phyloP scores from a whole-genome alignment of 345 rosid genomes.

The Eucalyptus paniculata region DNA sequence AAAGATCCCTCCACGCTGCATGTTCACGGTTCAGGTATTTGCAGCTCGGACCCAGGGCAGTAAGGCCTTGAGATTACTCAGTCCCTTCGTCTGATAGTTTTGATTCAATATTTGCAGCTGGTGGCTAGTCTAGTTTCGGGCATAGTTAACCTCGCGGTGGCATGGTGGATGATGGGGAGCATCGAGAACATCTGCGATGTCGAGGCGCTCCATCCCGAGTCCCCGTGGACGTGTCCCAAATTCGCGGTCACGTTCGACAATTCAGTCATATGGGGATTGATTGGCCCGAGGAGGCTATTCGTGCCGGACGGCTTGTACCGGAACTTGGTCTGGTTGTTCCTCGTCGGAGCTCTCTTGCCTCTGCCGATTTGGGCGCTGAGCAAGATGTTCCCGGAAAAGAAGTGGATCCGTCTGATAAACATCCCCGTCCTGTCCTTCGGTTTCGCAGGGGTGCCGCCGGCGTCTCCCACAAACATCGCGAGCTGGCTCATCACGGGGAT shows the following conservation, averaged over 20 bases:
- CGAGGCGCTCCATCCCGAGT: conserved; percentile 47
- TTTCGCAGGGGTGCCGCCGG: conserved; percentile 93
- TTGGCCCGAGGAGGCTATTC: conserved; percentile 73
- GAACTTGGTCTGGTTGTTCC: conserved; percentile 85
- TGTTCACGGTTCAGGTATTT: conserved; percentile 82
- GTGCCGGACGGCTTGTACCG: conserved; percentile 85
- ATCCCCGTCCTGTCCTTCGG: conserved; percentile 89
- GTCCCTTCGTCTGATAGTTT: background rate
- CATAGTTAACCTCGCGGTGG: conserved; percentile 63
- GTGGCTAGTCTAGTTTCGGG: conserved; percentile 81
- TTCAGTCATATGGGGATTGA: conserved; percentile 94
- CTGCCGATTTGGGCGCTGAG: conserved; percentile 74
- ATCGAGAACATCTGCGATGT: conserved; percentile 73
- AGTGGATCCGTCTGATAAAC: conserved; percentile 89
- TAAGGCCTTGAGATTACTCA: background rate
- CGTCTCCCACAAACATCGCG: conserved; percentile 83
- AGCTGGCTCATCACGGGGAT: conserved; percentile 91
- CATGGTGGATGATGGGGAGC: conserved; percentile 95
- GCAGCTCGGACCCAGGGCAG: conserved; percentile 35
- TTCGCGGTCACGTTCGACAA: conserved; percentile 85
- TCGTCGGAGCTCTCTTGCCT: conserved; percentile 77
- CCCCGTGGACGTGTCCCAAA: conserved; percentile 98
- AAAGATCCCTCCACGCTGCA: conserved; percentile 94
- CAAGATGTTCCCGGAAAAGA: conserved; percentile 72
- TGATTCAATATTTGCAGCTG: conserved; percentile 18